phyloP scores from a whole-genome alignment of 208 protist genomes.

The Leishmania turanica region DNA sequence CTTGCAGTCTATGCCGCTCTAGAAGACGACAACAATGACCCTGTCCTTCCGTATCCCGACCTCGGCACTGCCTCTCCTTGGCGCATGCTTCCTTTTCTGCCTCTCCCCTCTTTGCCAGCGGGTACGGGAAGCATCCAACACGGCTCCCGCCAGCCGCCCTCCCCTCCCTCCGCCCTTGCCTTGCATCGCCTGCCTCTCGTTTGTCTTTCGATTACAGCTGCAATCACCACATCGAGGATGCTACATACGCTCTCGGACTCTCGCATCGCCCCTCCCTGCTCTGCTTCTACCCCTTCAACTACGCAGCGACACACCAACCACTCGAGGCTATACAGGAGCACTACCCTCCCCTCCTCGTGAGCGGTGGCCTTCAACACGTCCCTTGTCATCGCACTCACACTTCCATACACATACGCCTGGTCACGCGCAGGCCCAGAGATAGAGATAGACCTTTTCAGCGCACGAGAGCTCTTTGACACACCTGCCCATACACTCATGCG shows the following conservation, averaged over 20 bases:
- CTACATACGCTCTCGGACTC: not conserved
- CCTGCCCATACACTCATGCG: conserved; percentile 7
- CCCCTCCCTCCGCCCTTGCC: not conserved
- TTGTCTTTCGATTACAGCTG: not conserved
- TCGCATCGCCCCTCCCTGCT: not conserved
- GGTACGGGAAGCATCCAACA: not conserved
- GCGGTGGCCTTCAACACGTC: not conserved
- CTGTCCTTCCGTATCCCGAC: not conserved
- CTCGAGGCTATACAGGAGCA: not conserved
- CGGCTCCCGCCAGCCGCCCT: not conserved
- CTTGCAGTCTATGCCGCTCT: not conserved
- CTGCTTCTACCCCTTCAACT: not conserved
- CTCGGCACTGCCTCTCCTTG: not conserved
- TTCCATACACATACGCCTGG: not conserved
- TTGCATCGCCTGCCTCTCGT: not conserved
- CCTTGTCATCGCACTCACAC: not conserved
- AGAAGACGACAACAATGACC: not conserved
- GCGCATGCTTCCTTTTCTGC: not conserved
- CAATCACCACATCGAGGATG: not conserved
- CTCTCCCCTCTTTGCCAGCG: not conserved
- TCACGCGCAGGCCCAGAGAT: not conserved
- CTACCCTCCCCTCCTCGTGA: not conserved
- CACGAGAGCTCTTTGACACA: not conserved
- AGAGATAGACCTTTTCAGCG: not conserved
- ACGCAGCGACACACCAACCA: not conserved